Conservation (phyloP, 805 yeast species). For the Yarrowia divulgata region DNA sequence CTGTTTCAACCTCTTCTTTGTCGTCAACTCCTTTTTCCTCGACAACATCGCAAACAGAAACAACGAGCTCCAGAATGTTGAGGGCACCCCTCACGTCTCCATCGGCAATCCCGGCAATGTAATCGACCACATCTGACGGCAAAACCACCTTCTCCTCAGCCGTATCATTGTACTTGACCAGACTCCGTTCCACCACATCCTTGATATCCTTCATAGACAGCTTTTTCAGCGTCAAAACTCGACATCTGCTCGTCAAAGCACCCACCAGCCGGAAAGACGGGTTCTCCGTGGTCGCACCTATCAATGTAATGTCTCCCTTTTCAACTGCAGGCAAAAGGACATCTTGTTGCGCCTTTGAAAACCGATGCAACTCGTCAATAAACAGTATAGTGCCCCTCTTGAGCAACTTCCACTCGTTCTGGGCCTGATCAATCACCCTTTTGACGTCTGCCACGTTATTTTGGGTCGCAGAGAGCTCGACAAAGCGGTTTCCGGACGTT, state of each 20-base stretch:
- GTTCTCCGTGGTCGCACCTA: conserved; percentile 97
- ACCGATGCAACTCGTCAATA: conserved; percentile 92
- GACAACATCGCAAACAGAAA: conserved; percentile 40
- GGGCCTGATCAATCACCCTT: conserved; percentile 62
- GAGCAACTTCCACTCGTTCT: conserved; percentile 56
- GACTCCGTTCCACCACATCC: conserved; percentile 63
- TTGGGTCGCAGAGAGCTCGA: conserved; percentile 86
- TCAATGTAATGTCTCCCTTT: conserved; percentile 73
- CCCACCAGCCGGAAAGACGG: conserved; percentile 82
- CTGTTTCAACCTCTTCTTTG: background rate
- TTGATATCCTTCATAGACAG: conserved; percentile 59
- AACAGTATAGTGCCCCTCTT: conserved; percentile 72
- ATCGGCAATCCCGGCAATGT: conserved; percentile 73
- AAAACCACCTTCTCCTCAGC: conserved; percentile 55
- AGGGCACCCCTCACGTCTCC: conserved; percentile 91
- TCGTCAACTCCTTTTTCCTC: conserved; percentile 46
- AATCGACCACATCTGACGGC: conserved; percentile 63
- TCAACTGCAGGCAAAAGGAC: conserved; percentile 84
- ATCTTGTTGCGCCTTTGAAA: conserved; percentile 87
- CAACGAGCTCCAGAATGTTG: conserved; percentile 72
- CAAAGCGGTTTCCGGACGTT: conserved; percentile 55
- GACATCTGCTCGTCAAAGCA: conserved; percentile 85
- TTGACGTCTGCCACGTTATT: conserved; percentile 72
- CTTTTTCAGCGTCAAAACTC: conserved; percentile 72
- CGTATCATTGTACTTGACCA: conserved; percentile 64